These are phyloP conservation scores for Teunomyces lycoperdinae DNA, from an alignment of 805 yeast species.

Conservation along the genomic window DNA sequence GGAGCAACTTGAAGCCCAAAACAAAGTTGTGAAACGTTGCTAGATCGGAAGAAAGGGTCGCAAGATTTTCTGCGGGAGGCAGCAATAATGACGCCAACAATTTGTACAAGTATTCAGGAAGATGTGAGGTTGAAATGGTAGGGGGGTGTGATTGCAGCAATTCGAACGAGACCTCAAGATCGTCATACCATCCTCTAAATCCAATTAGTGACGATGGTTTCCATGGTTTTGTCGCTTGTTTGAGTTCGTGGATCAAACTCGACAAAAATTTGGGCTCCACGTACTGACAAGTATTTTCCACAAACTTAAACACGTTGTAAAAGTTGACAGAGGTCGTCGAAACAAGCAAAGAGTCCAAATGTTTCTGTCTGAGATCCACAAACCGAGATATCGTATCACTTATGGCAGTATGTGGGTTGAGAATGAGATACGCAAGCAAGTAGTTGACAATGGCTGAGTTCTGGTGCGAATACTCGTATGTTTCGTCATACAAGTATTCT, in stretches of 20 bases:
- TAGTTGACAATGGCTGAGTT: slow-evolving; percentile 29
- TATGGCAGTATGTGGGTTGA: slow-evolving; percentile 7
- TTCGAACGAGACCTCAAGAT: slow-evolving; percentile 12
- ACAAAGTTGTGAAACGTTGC: slow-evolving; percentile 24
- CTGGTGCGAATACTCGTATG: slow-evolving; percentile 12
- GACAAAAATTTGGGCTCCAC: slow-evolving; percentile 20
- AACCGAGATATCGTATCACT: not conserved
- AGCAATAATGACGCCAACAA: not conserved
- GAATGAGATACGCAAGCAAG: slow-evolving; percentile 29
- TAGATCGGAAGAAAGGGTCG: not conserved
- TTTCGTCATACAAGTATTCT: slow-evolving; percentile 16
- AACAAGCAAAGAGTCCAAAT: not conserved
- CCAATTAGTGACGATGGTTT: slow-evolving; percentile 26
- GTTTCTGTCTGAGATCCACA: not conserved
- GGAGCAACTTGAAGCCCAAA: slow-evolving; percentile 23
- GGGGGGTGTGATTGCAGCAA: not conserved
- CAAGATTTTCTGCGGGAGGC: not conserved
- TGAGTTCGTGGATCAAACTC: slow-evolving; percentile 13
- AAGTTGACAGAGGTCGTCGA: slow-evolving; percentile 17
- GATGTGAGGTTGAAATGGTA: not conserved
- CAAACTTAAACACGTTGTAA: slow-evolving; percentile 25
- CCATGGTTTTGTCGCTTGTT: slow-evolving; percentile 22
- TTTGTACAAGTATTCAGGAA: not conserved
- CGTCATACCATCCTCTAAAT: slow-evolving; percentile 32
- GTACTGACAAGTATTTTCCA: slow-evolving; percentile 34